phyloP scores from a whole-genome alignment of 164 flowering plant species.

The Aristolochia contorta region DNA sequence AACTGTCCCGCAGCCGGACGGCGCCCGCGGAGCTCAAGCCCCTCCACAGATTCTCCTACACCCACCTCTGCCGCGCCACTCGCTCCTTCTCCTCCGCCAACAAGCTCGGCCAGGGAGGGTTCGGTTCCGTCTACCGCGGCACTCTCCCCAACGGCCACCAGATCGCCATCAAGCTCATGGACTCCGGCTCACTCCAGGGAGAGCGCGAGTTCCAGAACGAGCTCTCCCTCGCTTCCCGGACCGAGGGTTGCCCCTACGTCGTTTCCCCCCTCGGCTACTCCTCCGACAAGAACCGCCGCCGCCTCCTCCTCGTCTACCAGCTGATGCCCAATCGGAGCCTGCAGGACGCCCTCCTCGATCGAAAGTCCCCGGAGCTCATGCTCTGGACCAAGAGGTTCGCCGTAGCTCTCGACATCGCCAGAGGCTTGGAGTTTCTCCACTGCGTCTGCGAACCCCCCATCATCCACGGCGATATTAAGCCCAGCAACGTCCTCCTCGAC shows the following conservation, averaged over 20 bases:
- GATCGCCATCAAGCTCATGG: constrained; percentile 73
- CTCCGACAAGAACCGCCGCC: constrained; percentile 26
- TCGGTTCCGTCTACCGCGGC: constrained; percentile 71
- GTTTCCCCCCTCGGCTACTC: constrained; percentile 57
- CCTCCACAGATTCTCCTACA: constrained; percentile 49
- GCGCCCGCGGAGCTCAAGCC: constrained; percentile 56
- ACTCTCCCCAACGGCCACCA: constrained; percentile 28
- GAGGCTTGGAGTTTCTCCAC: constrained; percentile 60
- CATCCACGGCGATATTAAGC: constrained; percentile 91
- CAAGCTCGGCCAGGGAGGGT: constrained; percentile 84
- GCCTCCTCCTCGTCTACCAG: constrained; percentile 60
- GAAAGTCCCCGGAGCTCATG: constrained; percentile 55
- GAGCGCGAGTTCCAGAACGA: constrained; percentile 89
- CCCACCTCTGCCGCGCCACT: constrained; percentile 55
- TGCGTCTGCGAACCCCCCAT: constrained; percentile 52
- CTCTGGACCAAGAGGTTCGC: constrained; percentile 47
- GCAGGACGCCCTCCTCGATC: constrained; percentile 67
- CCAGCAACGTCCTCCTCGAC: constrained; percentile 74
- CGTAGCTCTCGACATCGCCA: constrained; percentile 41
- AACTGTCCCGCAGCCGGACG: constrained; percentile 44
- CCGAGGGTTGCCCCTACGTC: constrained; percentile 23
- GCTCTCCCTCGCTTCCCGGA: constrained; percentile 38
- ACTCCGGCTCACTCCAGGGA: constrained; percentile 68
- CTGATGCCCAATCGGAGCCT: constrained; percentile 77
- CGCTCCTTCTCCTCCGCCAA: constrained; percentile 42